Base-by-base conservation (phyloP, 176 grass and related monocot genomes). In the Eleusine coracana region DNA sequence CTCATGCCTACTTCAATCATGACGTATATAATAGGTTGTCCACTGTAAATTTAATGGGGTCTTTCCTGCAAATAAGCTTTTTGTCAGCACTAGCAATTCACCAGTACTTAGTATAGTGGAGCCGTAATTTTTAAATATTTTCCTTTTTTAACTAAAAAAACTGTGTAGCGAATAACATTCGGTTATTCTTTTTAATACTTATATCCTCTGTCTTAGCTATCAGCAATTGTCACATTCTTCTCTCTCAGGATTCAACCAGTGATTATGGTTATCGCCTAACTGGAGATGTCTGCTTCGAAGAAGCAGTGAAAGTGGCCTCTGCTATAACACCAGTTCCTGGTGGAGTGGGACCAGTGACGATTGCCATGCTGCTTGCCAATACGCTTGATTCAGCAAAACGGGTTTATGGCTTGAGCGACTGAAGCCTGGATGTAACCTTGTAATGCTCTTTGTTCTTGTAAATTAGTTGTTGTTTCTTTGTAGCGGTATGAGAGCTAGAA, bases 261-360 rank as follows among this genome's bases (percentile, higher is more conserved):
- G 89, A 98, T 72, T 88, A 88, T 29, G 96, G 96, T 70, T 98
- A 98, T 85, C 87, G 67, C 70, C 75, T 98, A 31, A 86, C 80
- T 17, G 96, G 96, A 58, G 96, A 98, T 80, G 92, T 98, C 42
- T 94, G 91, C 86, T 98, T 88, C 18, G 91, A 93, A 76, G 96
- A 98, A 88, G 96, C 92, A 77, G 71, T 93, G 89, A 82, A 84
- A 62, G 76, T 95, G 68, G 92, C 71, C 36, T 91, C 96, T 81
- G 92, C 91, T 63, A 93, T 98, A 73, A 95, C 96, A 34, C 96
- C 92, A 73, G 96, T 98, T 86, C 96, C 96, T 75, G 96, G 96
- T 18, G 96, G 92, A 52, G 92, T 98, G 36, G 96, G 96, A 7
- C 96, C 96, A 5, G 90, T 98, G 59, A 98, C 96, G 1, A 86